Evolutionary conservation across 78 protist genomes (phyloP).

Genomic region (Acrasis kona): DNA sequence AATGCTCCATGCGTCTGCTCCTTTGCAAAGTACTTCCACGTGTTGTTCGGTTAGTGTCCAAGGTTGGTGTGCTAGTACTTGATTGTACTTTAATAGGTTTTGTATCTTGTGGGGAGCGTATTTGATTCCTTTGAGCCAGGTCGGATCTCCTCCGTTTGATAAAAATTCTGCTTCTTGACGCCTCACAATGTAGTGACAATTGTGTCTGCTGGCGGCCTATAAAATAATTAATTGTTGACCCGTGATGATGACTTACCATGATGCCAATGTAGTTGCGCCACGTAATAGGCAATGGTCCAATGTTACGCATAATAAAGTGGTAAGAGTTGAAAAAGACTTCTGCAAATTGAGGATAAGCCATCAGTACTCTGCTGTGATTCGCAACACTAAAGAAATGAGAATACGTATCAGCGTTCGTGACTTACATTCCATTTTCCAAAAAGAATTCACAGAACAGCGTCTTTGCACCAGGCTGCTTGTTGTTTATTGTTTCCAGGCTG

Average conservation of each 20-base stretch:
- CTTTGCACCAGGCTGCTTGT: too few species aligned
- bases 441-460: too few species aligned
- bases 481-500: too few species aligned
- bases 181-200: constrained; percentile 35
- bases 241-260: too few species aligned
- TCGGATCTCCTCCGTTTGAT: constrained; percentile 42
- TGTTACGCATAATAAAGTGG: too few species aligned
- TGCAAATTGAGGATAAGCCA: too few species aligned
- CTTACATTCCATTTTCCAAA: too few species aligned
- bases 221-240: too few species aligned
- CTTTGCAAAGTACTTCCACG: constrained; percentile 37
- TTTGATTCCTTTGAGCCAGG: constrained; percentile 59
- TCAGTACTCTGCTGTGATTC: too few species aligned
- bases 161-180: constrained; percentile 59
- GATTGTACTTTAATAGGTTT: constrained; percentile 36
- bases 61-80: constrained; percentile 61
- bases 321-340: too few species aligned
- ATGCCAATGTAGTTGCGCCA: neutral
- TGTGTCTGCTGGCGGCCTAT: constrained; percentile 18
- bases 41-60: constrained; percentile 51
- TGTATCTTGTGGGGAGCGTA: constrained; percentile 42
- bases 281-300: neutral
- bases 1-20: constrained; percentile 59
- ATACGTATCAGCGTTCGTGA: too few species aligned
- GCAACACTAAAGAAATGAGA: too few species aligned